Evolutionary conservation across 345 rosid genomes (phyloP).

Genomic region (Melaleuca quinquenervia): DNA sequence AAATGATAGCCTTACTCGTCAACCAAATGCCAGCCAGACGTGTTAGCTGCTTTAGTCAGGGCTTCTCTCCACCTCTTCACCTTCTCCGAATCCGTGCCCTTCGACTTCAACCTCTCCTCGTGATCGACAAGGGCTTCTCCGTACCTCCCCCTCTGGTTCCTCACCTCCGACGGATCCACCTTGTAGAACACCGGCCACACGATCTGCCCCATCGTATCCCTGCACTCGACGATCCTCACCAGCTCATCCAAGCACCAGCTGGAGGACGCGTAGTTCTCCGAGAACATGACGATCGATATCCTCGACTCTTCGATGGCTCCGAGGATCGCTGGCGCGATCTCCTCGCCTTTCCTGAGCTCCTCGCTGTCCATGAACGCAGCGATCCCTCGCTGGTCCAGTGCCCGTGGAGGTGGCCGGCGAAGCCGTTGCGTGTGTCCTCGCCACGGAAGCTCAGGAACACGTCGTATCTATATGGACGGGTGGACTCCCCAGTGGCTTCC

Average conservation of each 20-base stretch:
- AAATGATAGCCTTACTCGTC: not conserved
- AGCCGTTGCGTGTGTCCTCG: constrained; percentile 6
- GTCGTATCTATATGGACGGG: not conserved
- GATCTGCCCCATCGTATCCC: not conserved
- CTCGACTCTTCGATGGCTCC: constrained; percentile 5
- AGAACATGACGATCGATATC: constrained; percentile 1
- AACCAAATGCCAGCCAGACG: constrained; percentile 1
- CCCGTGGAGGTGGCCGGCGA: not conserved
- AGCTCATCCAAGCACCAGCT: constrained; percentile 19
- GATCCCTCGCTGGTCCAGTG: not conserved
- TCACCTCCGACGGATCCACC: constrained; percentile 5
- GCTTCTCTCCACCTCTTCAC: constrained; percentile 6
- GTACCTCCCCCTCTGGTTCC: not conserved
- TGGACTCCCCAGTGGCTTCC: not conserved
- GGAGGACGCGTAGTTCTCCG: constrained; percentile 7
- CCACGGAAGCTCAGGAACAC: constrained; percentile 24
- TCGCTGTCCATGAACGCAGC: constrained; percentile 1
- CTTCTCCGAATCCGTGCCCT: not conserved
- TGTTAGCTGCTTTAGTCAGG: not conserved
- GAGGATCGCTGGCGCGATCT: not conserved
- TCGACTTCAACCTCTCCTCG: not conserved
- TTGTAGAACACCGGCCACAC: constrained; percentile 10
- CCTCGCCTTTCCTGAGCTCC: not conserved
- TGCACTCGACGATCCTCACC: constrained; percentile 1
- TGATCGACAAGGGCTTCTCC: not conserved